A percentile compares a stretch with the other conserved stretches of the same genome.
phyloP scores from a whole-genome alignment of 73 alveolate species.

The Paramecium octaurelia region DNA sequence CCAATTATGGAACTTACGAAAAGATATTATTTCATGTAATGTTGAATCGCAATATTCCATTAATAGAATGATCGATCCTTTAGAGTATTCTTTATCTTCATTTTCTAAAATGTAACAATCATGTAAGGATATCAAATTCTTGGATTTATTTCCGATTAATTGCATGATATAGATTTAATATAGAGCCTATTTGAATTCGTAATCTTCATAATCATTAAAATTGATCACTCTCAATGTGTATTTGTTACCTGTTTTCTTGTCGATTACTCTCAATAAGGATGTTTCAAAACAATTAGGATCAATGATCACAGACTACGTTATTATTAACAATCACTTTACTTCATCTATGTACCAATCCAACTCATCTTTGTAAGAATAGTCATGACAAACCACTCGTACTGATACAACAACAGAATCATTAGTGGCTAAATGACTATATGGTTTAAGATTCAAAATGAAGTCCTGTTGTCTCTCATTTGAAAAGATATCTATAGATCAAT shows the following conservation, averaged over 20 bases:
- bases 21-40: constrained; percentile 54
- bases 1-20: constrained; percentile 60
- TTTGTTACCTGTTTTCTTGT: constrained; percentile 48
- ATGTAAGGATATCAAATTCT: not conserved
- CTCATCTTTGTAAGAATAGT: constrained; percentile 23
- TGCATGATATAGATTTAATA: constrained; percentile 47
- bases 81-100: constrained; percentile 36
- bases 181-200: constrained; percentile 55
- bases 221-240: constrained; percentile 42
- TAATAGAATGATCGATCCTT: constrained; percentile 40
- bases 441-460: constrained; percentile 20
- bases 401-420: constrained; percentile 18
- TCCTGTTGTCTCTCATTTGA: not conserved
- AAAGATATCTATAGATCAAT: not conserved
- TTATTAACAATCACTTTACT: not conserved
- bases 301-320: constrained; percentile 32
- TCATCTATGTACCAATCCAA: constrained; percentile 45
- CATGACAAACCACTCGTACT: not conserved
- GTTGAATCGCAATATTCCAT: constrained; percentile 63
- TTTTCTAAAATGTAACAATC: constrained; percentile 57
- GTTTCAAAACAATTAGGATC: constrained; percentile 54
- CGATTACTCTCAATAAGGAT: constrained; percentile 41
- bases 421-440: constrained; percentile 47
- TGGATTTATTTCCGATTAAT: not conserved
- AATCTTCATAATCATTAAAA: constrained; percentile 60